Percentiles rank a stretch among this genome's conserved stretches.
Evolutionary conservation across 2,329 filamentous ascomycete species (phyloP).

Genomic region (Aspergillus glaucus): DNA sequence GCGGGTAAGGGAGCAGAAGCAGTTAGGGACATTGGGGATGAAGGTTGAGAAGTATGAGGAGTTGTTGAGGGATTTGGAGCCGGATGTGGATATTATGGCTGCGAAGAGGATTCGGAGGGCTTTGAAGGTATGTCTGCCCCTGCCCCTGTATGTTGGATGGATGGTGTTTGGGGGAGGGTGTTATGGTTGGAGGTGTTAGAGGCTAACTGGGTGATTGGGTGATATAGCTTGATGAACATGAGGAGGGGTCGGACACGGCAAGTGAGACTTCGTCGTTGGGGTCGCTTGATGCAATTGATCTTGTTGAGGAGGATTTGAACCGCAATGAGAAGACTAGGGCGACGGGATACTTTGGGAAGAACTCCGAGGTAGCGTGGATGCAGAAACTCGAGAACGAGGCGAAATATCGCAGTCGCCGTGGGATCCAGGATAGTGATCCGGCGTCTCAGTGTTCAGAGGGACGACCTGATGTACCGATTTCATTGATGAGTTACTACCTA

Average conservation of each 20-base stretch:
- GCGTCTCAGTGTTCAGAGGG: neutral
- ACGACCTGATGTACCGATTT: constrained; percentile 13
- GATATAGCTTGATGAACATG: neutral
- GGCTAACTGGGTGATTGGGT: neutral
- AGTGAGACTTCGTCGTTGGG: constrained; percentile 24
- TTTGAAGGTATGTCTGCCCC: constrained; percentile 18
- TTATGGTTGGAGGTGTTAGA: no score
- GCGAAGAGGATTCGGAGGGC: constrained; percentile 19
- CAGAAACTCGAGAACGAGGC: constrained; percentile 30
- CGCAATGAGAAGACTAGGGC: constrained; percentile 28
- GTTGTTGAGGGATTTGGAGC: constrained; percentile 19
- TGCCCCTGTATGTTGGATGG: neutral
- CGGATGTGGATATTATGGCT: constrained; percentile 13
- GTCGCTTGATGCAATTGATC: constrained; percentile 36
- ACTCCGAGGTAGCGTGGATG: constrained; percentile 40
- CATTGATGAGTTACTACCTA: constrained; percentile 32
- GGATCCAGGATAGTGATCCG: neutral
- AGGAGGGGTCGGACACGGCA: constrained; percentile 14
- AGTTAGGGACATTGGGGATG: constrained; percentile 17
- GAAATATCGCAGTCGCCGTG: constrained; percentile 12
- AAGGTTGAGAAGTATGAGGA: constrained; percentile 24
- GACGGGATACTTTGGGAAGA: constrained; percentile 39
- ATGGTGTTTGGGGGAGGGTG: no score
- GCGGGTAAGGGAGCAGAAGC: constrained; percentile 30
- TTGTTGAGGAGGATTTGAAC: constrained; percentile 38